Evolutionary conservation across 2,329 filamentous ascomycete species (phyloP).

Genomic region (Clarireedia homoeocarpa): DNA sequence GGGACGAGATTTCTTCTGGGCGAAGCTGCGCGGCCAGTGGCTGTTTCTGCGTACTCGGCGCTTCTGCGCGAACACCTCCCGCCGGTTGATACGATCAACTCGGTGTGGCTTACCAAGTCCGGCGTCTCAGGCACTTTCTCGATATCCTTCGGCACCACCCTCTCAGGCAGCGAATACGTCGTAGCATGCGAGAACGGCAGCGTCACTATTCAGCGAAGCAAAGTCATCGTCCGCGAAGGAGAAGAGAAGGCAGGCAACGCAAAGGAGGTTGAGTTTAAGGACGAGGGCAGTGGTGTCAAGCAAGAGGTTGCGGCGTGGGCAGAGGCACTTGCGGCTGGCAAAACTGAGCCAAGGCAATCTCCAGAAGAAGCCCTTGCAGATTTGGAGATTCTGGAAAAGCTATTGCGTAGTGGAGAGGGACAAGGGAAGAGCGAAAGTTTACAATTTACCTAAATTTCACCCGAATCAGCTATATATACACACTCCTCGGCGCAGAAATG

Average conservation of each 20-base stretch:
- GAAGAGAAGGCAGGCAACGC: constrained; percentile 20
- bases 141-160: constrained; percentile 26
- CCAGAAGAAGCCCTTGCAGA: constrained; percentile 25
- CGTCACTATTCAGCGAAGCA: constrained; percentile 19
- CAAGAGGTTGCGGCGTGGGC: constrained; percentile 28
- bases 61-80: constrained; percentile 25
- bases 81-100: constrained; percentile 29
- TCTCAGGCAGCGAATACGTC: constrained; percentile 25
- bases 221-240: constrained; percentile 24
- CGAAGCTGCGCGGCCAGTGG: constrained; percentile 20
- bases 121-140: constrained; percentile 28
- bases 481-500: too few species aligned
- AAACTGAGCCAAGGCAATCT: constrained; percentile 18
- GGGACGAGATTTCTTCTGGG: constrained; percentile 52
- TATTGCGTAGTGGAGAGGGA: constrained; percentile 29
- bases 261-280: constrained; percentile 24
- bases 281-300: constrained; percentile 25
- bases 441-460: constrained; percentile 5
- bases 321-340: constrained; percentile 20
- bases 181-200: constrained; percentile 29
- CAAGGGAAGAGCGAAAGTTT: constrained; percentile 22
- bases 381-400: constrained; percentile 28
- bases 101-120: constrained; percentile 27
- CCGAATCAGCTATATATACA: constrained; percentile 14
- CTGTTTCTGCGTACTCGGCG: constrained; percentile 23